phyloP scores from a whole-genome alignment of 169 alveolate genomes.

The Babesia ovata region DNA sequence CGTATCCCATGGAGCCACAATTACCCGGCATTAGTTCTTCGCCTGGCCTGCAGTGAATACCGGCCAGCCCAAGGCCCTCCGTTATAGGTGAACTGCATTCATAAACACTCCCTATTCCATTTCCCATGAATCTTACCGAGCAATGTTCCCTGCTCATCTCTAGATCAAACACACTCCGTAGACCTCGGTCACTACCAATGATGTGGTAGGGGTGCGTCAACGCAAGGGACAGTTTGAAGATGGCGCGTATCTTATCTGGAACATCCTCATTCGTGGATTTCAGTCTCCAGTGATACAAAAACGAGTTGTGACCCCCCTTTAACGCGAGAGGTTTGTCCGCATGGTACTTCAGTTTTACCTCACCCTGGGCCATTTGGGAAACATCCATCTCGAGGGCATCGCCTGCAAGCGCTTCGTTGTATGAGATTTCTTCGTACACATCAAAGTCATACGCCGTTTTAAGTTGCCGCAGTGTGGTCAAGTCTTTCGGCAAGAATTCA shows the following conservation, averaged over 20 bases:
- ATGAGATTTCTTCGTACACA: background rate
- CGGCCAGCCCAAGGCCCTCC: too few species aligned
- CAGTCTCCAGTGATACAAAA: background rate
- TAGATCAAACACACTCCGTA: too few species aligned
- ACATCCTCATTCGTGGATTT: background rate
- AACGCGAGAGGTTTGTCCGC: background rate
- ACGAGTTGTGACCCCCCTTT: background rate
- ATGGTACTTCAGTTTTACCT: background rate
- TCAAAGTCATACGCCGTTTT: too few species aligned
- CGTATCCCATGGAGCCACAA: too few species aligned
- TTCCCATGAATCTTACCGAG: too few species aligned
- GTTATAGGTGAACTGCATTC: too few species aligned
- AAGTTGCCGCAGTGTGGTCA: background rate
- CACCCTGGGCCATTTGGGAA: background rate
- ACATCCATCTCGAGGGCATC: constrained; percentile 15
- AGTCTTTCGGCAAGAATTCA: background rate
- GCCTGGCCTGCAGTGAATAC: background rate
- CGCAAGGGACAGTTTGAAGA: background rate
- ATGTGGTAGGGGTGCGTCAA: background rate
- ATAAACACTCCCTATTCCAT: too few species aligned
- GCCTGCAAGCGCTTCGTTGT: background rate
- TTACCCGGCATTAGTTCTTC: background rate
- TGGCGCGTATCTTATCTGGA: background rate
- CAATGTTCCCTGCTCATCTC: too few species aligned
- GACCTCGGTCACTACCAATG: too few species aligned